Conservation (phyloP, 2,329 filamentous ascomycete species). For the Aspergillus fischeri region DNA sequence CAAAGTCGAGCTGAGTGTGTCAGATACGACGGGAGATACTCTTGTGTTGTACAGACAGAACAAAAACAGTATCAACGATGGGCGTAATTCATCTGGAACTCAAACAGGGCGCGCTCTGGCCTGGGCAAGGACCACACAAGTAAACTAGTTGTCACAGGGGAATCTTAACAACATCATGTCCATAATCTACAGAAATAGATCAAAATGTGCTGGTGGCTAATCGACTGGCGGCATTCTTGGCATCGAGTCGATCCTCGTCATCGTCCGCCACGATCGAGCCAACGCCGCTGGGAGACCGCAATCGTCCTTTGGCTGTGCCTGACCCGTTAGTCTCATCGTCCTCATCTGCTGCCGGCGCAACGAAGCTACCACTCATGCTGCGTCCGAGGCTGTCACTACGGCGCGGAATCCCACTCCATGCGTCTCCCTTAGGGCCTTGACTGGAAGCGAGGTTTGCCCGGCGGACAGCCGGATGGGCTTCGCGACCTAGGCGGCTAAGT, state of each 20-base stretch:
- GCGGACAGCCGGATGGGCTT: conserved; percentile 72
- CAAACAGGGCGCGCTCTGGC: not conserved
- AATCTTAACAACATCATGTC: conserved; percentile 30
- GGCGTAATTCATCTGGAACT: not conserved
- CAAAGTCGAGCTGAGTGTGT: not conserved
- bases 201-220: conserved; percentile 92
- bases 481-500: conserved; percentile 81
- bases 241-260: conserved; percentile 91
- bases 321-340: conserved; percentile 51
- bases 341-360: conserved; percentile 61
- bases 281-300: conserved; percentile 44
- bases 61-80: not conserved
- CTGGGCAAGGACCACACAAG: not conserved
- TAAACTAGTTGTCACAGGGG: conserved; percentile 20
- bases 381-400: conserved; percentile 73
- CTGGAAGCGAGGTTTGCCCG: conserved; percentile 76
- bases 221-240: conserved; percentile 88
- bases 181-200: conserved; percentile 32
- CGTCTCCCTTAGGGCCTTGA: conserved; percentile 95
- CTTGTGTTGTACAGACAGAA: not conserved
- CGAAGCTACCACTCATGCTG: conserved; percentile 70
- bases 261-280: conserved; percentile 52
- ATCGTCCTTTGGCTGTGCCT: conserved; percentile 39
- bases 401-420: conserved; percentile 91
- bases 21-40: not conserved